Evolutionary conservation across 1,284 basidiomycete genomes (phyloP).

Genomic region (Volvariella surrecta): DNA sequence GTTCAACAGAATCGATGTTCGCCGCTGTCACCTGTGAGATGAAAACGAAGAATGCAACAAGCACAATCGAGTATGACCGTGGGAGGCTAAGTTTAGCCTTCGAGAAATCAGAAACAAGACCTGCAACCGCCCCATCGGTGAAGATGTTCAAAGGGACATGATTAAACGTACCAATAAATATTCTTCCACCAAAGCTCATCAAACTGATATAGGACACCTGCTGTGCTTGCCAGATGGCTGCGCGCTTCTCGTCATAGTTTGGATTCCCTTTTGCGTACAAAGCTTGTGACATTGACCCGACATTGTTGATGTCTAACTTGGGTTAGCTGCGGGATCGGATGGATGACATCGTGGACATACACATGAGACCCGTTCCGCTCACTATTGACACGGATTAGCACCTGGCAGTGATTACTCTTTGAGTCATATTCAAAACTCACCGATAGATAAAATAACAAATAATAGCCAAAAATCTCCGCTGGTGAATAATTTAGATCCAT

Average conservation of each 20-base stretch:
- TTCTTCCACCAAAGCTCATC: slow-evolving; percentile 77
- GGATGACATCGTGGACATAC: slow-evolving; percentile 33
- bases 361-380: slow-evolving; percentile 86
- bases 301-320: slow-evolving; percentile 82
- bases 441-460: slow-evolving; percentile 59
- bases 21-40: slow-evolving; percentile 59
- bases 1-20: slow-evolving; percentile 45
- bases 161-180: slow-evolving; percentile 52
- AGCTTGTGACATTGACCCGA: slow-evolving; percentile 86
- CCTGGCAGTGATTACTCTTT: slow-evolving; percentile 4
- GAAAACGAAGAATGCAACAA: slow-evolving; percentile 62
- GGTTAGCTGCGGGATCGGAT: slow-evolving; percentile 9
- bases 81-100: slow-evolving; percentile 54
- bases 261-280: slow-evolving; percentile 64
- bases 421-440: slow-evolving; percentile 37
- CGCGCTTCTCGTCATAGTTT: slow-evolving; percentile 54
- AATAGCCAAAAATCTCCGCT: slow-evolving; percentile 69
- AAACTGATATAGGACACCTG: slow-evolving; percentile 84
- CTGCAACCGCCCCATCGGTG: slow-evolving; percentile 14
- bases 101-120: slow-evolving; percentile 64
- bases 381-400: slow-evolving; percentile 33
- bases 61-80: slow-evolving; percentile 62
- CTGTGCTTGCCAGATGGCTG: slow-evolving; percentile 72
- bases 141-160: not conserved
- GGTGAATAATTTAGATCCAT: slow-evolving; percentile 24